Evolutionary conservation across 257 asterid species (phyloP).

Genomic region (Ligustrum vulgare): DNA sequence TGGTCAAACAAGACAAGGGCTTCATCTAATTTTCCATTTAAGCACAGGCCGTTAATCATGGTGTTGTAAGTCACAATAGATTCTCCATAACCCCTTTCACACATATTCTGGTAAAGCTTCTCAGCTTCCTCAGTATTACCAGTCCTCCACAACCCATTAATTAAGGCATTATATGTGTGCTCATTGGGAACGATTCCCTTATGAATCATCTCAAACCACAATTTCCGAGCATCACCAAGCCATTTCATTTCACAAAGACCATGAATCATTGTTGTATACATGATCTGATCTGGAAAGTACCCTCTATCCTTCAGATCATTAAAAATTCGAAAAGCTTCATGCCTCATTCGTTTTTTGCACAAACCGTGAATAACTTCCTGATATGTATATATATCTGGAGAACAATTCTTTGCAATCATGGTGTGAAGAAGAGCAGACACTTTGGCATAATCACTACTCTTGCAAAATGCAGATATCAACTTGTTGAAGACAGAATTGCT

Average conservation of each 20-base stretch:
- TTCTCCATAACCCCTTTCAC: constrained; percentile 46
- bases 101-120: constrained; percentile 62
- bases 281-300: constrained; percentile 58
- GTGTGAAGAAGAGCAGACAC: constrained; percentile 63
- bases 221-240: constrained; percentile 49
- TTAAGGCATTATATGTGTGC: constrained; percentile 51
- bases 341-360: constrained; percentile 42
- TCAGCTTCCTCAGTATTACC: constrained; percentile 58
- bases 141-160: constrained; percentile 50
- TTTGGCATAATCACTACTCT: constrained; percentile 43
- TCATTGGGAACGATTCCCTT: constrained; percentile 54
- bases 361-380: constrained; percentile 57
- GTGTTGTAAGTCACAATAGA: constrained; percentile 51
- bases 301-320: constrained; percentile 69
- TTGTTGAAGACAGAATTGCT: neutral
- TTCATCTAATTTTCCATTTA: constrained; percentile 45
- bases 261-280: constrained; percentile 70
- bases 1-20: constrained; percentile 47
- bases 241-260: constrained; percentile 55
- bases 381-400: constrained; percentile 60
- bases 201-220: constrained; percentile 76
- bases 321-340: constrained; percentile 61
- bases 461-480: constrained; percentile 36
- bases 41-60: constrained; percentile 61
- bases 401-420: constrained; percentile 55